These are phyloP conservation scores for Pisolithus sp. DNA, from an alignment of 768 basidiomycete genomes.

Conservation along the genomic window DNA sequence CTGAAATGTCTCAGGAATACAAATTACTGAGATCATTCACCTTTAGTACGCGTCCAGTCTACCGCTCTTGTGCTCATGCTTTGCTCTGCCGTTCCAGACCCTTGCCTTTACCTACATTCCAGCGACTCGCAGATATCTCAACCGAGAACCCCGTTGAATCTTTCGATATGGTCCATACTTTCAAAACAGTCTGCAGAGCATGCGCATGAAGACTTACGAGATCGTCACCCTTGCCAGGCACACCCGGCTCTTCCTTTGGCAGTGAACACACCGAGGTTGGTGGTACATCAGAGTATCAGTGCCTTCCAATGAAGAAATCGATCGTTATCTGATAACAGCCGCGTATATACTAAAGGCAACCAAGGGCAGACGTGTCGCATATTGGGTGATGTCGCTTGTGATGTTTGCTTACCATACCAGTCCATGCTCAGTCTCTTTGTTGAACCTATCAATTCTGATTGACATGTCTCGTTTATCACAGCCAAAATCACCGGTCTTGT, in stretches of 20 bases:
- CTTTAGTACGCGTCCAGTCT: slow-evolving; percentile 54
- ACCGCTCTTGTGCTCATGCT: slow-evolving; percentile 55
- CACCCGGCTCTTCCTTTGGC: neutral
- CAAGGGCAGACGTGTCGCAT: slow-evolving; percentile 70
- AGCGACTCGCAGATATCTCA: slow-evolving; percentile 58
- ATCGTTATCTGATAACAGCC: slow-evolving; percentile 69
- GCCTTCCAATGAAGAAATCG: slow-evolving; percentile 62
- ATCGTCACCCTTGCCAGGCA: slow-evolving; percentile 14
- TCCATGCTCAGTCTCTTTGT: slow-evolving; percentile 12
- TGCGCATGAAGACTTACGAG: slow-evolving; percentile 49
- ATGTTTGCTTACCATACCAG: slow-evolving; percentile 39
- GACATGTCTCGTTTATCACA: slow-evolving; percentile 14
- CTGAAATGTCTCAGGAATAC: slow-evolving; percentile 41
- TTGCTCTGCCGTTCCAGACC: slow-evolving; percentile 62
- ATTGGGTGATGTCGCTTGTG: slow-evolving; percentile 62
- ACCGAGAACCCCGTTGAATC: slow-evolving; percentile 55
- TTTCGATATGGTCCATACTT: slow-evolving; percentile 55
- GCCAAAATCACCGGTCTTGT: slow-evolving; percentile 21
- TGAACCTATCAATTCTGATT: slow-evolving; percentile 4
- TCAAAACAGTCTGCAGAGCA: slow-evolving; percentile 56
- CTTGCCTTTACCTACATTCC: slow-evolving; percentile 63
- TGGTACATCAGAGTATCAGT: slow-evolving; percentile 70
- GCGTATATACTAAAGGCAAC: slow-evolving; percentile 71
- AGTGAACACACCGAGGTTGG: slow-evolving; percentile 6
- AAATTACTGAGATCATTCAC: slow-evolving; percentile 55